These are phyloP conservation scores for Hydnum rufescens DNA, from an alignment of 768 basidiomycete genomes.

Conservation along the genomic window DNA sequence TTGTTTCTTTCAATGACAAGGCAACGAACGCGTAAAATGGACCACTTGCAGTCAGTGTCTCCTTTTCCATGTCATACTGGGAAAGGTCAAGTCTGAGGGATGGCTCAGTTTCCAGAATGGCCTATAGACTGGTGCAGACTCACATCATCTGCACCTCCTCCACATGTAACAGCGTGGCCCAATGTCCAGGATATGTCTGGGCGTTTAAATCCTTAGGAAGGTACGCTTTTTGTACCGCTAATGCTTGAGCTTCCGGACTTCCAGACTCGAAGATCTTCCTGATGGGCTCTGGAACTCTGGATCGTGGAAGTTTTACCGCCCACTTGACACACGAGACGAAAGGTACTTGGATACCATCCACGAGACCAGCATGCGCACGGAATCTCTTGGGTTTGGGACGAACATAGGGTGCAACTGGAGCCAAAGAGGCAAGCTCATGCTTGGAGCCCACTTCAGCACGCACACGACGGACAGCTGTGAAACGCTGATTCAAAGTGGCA, in stretches of 20 bases:
- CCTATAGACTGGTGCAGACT: conserved; percentile 15
- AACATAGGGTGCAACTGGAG: conserved; percentile 27
- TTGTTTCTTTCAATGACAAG: not conserved
- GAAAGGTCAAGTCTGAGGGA: conserved; percentile 17
- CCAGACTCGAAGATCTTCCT: conserved; percentile 16
- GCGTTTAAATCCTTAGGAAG: conserved; percentile 22
- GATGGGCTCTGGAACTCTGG: conserved; percentile 23
- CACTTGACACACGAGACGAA: conserved; percentile 26
- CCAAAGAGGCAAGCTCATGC: conserved; percentile 30
- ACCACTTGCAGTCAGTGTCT: conserved; percentile 13
- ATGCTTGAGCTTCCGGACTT: conserved; percentile 10
- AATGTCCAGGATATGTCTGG: conserved; percentile 26
- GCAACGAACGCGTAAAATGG: not conserved
- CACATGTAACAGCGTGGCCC: conserved; percentile 27
- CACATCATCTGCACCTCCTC: conserved; percentile 22
- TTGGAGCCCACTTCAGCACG: conserved; percentile 28
- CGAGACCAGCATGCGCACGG: conserved; percentile 14
- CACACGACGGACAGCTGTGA: conserved; percentile 29
- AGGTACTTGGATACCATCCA: conserved; percentile 24
- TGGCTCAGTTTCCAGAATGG: conserved; percentile 8
- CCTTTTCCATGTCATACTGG: conserved; percentile 19
- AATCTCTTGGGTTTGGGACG: conserved; percentile 10
- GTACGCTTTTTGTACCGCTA: conserved; percentile 16
- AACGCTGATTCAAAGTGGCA: conserved; percentile 17
- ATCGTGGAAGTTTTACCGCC: conserved; percentile 21